phyloP scores from a whole-genome alignment of 345 rosid genomes.

The rapeseed (Brassica napus) region DNA sequence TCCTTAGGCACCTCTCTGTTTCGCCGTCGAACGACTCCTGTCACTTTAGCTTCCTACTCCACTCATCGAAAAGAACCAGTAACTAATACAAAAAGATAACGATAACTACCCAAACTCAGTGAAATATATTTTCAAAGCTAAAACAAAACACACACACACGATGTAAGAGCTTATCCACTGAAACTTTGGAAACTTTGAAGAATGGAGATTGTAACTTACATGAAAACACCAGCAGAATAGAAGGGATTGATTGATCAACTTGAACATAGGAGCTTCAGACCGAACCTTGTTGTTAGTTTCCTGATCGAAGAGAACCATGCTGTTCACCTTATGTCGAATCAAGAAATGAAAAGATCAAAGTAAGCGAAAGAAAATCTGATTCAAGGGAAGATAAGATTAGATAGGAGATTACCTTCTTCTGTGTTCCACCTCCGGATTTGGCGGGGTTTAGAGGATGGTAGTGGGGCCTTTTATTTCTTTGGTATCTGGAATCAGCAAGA shows the following conservation, averaged over 20 bases:
- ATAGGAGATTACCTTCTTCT: background rate
- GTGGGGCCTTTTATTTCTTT: no score
- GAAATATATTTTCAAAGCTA: background rate
- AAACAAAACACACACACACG: background rate
- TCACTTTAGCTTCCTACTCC: slow-evolving; percentile 79
- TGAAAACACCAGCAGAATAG: slow-evolving; percentile 46
- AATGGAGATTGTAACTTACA: background rate
- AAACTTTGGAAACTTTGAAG: background rate
- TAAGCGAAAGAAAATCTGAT: background rate
- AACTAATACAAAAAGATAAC: no score
- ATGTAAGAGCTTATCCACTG: background rate
- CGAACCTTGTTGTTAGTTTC: slow-evolving; percentile 53
- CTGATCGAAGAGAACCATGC: slow-evolving; percentile 55
- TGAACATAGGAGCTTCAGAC: slow-evolving; percentile 52
- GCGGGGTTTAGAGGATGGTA: no score
- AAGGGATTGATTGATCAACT: slow-evolving; percentile 44
- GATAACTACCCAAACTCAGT: background rate
- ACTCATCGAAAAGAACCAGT: background rate
- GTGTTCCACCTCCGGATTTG: no score
- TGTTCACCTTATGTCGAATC: slow-evolving; percentile 51
- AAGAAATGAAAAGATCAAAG: background rate
- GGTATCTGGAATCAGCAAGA: no score
- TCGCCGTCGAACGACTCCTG: slow-evolving; percentile 36
- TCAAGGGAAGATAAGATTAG: background rate
- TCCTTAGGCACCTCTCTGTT: no score